Evolutionary conservation across 495 filamentous ascomycete species (phyloP).

Genomic region (Annulohypoxylon stygium): DNA sequence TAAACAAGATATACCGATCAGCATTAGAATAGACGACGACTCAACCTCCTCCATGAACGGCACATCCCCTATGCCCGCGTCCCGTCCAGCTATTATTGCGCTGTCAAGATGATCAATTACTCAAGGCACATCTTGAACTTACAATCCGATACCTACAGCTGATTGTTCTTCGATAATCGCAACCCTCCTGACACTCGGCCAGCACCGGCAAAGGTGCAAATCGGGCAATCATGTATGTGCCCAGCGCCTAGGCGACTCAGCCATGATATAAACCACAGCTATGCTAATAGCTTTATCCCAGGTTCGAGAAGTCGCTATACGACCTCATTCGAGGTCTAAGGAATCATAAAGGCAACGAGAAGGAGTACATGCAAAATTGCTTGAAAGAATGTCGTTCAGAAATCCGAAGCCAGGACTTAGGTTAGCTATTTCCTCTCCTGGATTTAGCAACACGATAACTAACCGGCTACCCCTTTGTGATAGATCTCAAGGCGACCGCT

Average conservation of each 20-base stretch:
- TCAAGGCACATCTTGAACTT: constrained; percentile 14
- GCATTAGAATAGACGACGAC: neutral
- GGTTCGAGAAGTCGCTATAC: constrained; percentile 99
- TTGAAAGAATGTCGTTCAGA: constrained; percentile 95
- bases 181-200: constrained; percentile 16
- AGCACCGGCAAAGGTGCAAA: constrained; percentile 40
- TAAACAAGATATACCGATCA: constrained; percentile 1
- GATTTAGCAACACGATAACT: constrained; percentile 27
- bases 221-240: constrained; percentile 47
- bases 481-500: constrained; percentile 95
- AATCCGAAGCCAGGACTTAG: constrained; percentile 91
- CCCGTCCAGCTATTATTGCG: constrained; percentile 6
- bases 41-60: constrained; percentile 27
- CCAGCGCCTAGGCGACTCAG: neutral
- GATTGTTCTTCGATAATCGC: constrained; percentile 14
- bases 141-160: constrained; percentile 30
- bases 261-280: neutral
- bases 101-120: constrained; percentile 43
- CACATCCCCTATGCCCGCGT: constrained; percentile 11
- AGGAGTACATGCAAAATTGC: constrained; percentile 90
- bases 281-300: constrained; percentile 53
- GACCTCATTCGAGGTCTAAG: constrained; percentile 97
- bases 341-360: constrained; percentile 92
- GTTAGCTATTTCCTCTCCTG: constrained; percentile 58
- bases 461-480: constrained; percentile 28